Evolutionary conservation across 1,284 basidiomycete genomes (phyloP).

Genomic region (Cryptococcus neoformans): DNA sequence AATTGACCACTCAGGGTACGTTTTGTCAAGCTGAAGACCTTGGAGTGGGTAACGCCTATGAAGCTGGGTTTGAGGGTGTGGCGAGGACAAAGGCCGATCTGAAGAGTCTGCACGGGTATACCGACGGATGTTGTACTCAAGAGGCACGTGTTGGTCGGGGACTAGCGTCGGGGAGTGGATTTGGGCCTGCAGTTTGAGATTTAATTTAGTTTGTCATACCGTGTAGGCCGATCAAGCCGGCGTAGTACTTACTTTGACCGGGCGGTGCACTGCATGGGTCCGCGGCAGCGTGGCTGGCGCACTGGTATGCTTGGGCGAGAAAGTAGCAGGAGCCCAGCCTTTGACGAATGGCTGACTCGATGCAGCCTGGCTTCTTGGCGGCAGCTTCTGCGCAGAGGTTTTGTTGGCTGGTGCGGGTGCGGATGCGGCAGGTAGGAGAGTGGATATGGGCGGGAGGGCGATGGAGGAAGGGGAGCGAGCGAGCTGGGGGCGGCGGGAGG

Average conservation of each 20-base stretch:
- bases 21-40: constrained; percentile 9
- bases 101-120: constrained; percentile 1
- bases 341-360: not conserved
- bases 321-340: not conserved
- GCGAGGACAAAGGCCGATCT: too few relatives aligned
- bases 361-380: not conserved
- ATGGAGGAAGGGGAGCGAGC: not conserved
- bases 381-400: not conserved
- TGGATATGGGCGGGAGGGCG: constrained; percentile 9
- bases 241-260: not conserved
- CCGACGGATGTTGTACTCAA: constrained; percentile 7
- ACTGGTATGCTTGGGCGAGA: not conserved
- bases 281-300: not conserved
- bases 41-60: constrained; percentile 7
- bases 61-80: not conserved
- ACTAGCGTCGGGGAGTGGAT: not conserved
- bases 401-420: not conserved
- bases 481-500: not conserved
- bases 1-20: constrained; percentile 8
- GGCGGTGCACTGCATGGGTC: not conserved
- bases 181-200: not conserved
- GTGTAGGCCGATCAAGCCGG: not conserved
- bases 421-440: not conserved
- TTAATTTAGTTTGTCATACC: too few relatives aligned
- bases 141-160: not conserved